A percentile compares a stretch with the other conserved stretches of the same genome.
Conservation (phyloP, 805 yeast genomes). For the Cyberlindnera mississippiensis region DNA sequence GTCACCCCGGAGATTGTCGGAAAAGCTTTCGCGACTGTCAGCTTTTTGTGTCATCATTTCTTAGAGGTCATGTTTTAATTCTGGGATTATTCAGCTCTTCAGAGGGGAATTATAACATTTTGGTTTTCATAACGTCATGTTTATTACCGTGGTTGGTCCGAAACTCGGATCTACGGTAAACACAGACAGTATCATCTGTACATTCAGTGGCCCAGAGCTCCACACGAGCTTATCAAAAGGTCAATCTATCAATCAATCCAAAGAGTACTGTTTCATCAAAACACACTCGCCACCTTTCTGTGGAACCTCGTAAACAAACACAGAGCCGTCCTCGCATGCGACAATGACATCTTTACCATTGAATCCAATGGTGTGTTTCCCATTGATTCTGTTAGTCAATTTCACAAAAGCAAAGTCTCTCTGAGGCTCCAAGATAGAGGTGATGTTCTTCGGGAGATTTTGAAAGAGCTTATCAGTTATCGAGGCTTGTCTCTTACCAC, state of each 20-base stretch:
- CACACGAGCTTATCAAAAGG: too few species aligned
- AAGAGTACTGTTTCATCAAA: slow-evolving; percentile 46
- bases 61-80: too few species aligned
- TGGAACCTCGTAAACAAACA: slow-evolving; percentile 53
- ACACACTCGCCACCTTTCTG: slow-evolving; percentile 67
- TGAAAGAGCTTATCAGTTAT: slow-evolving; percentile 25
- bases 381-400: slow-evolving; percentile 25
- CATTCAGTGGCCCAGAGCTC: too few species aligned
- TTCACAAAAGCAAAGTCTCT: slow-evolving; percentile 61
- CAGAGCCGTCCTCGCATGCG: slow-evolving; percentile 41
- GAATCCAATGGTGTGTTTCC: slow-evolving; percentile 16
- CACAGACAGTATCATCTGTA: too few species aligned
- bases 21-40: too few species aligned
- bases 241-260: slow-evolving; percentile 8
- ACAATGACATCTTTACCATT: slow-evolving; percentile 20
- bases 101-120: too few species aligned
- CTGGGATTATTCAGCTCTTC: too few species aligned
- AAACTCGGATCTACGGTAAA: too few species aligned
- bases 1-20: too few species aligned
- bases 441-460: slow-evolving; percentile 27
- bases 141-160: not conserved
- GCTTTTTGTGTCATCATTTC: too few species aligned
- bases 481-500: slow-evolving; percentile 16
- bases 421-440: slow-evolving; percentile 61
- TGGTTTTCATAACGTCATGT: not conserved